Evolutionary conservation across 2,329 filamentous ascomycete species (phyloP).

Genomic region (Hypoxylon sp.): DNA sequence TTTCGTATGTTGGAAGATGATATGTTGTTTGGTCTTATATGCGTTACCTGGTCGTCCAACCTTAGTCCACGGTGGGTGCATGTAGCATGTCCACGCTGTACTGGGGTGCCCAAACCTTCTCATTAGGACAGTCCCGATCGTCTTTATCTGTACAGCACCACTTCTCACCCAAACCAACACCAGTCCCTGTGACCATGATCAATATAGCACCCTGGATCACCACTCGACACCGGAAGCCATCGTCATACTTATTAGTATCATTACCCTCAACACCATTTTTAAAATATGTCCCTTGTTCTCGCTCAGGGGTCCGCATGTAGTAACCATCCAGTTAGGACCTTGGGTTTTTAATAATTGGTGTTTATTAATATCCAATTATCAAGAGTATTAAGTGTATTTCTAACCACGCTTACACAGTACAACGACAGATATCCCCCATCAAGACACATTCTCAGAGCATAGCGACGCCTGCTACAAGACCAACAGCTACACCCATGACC

Average conservation of each 20-base stretch:
- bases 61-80: not conserved
- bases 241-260: not conserved
- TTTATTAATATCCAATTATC: conserved; percentile 28
- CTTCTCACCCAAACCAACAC: not conserved
- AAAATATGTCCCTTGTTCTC: not conserved
- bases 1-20: not conserved
- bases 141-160: not conserved
- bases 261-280: not conserved
- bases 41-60: not conserved
- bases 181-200: not conserved
- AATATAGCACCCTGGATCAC: not conserved
- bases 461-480: conserved; percentile 44
- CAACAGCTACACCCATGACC: conserved; percentile 43
- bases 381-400: conserved; percentile 5
- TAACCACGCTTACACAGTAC: conserved; percentile 3
- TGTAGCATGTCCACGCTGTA: not conserved
- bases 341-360: not conserved
- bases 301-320: not conserved
- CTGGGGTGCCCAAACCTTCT: not conserved
- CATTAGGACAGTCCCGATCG: not conserved
- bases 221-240: not conserved
- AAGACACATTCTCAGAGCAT: conserved; percentile 38
- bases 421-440: not conserved
- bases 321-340: not conserved
- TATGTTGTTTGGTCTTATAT: conserved; percentile 1